Percentiles rank a stretch among this genome's conserved stretches.
Evolutionary conservation across 495 filamentous ascomycete species (phyloP).

Genomic region (Copromyces sp.): DNA sequence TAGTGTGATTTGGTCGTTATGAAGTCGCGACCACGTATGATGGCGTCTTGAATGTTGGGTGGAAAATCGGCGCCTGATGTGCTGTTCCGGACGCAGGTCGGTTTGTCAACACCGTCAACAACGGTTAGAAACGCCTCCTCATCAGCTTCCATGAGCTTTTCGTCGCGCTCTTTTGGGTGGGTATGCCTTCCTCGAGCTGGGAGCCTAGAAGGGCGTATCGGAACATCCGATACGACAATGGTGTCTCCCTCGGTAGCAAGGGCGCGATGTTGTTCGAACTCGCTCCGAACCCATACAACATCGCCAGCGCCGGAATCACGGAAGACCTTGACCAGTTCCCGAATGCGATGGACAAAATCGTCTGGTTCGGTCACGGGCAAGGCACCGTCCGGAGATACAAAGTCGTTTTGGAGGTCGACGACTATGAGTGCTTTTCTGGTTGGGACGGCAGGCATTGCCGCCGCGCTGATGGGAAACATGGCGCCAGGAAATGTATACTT

Average conservation of each 20-base stretch:
- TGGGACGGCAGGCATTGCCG: constrained; percentile 35
- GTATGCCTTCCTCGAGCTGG: constrained; percentile 8
- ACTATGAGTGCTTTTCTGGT: constrained; percentile 79
- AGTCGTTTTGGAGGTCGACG: constrained; percentile 89
- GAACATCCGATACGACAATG: constrained; percentile 29
- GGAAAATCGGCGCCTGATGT: constrained; percentile 61
- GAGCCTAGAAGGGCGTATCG: constrained; percentile 8
- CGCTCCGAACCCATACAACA: constrained; percentile 79
- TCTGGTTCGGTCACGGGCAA: constrained; percentile 54
- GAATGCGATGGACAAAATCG: constrained; percentile 57
- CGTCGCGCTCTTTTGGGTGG: constrained; percentile 18
- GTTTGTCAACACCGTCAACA: constrained; percentile 29
- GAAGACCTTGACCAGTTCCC: constrained; percentile 59
- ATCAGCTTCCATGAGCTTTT: constrained; percentile 22
- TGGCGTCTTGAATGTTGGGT: constrained; percentile 43
- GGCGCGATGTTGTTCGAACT: constrained; percentile 52
- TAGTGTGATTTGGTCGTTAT: constrained; percentile 74
- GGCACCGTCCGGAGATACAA: constrained; percentile 58
- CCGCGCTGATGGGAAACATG: constrained; percentile 41
- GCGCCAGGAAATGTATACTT: constrained; percentile 7
- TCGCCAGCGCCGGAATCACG: constrained; percentile 56
- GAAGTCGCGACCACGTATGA: constrained; percentile 51
- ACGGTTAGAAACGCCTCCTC: constrained; percentile 51
- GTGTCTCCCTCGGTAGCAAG: constrained; percentile 39
- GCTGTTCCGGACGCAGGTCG: constrained; percentile 47